Conservation (phyloP, 2,329 filamentous ascomycete genomes). For the Thielaviopsis cerberus region DNA sequence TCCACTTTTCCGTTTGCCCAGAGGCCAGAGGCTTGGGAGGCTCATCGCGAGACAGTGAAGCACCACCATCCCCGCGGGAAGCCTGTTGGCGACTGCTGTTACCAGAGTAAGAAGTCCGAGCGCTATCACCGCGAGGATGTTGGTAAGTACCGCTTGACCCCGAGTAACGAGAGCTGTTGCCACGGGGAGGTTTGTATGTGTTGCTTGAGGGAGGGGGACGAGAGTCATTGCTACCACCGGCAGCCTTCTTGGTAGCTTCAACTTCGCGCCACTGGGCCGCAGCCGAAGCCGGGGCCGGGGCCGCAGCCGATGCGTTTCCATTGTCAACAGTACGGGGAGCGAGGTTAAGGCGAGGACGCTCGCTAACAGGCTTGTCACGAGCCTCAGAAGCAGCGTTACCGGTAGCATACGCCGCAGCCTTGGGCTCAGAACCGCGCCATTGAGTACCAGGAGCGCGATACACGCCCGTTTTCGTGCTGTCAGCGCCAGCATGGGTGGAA, state of each 20-base stretch:
- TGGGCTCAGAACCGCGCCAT: background rate
- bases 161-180: background rate
- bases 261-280: slow-evolving; percentile 26
- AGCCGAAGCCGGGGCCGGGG: background rate
- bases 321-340: background rate
- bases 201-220: slow-evolving; percentile 17
- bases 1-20: slow-evolving; percentile 39
- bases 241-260: slow-evolving; percentile 18
- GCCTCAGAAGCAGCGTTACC: background rate
- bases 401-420: background rate
- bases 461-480: background rate
- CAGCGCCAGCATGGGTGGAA: slow-evolving; percentile 8
- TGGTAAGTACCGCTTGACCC: background rate
- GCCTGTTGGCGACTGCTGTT: no score
- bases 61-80: slow-evolving; percentile 80
- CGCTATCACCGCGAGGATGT: background rate
- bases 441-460: background rate
- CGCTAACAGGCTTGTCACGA: background rate
- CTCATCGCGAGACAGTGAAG: slow-evolving; percentile 64
- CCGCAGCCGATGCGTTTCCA: background rate
- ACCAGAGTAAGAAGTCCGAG: no score
- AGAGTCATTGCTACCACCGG: slow-evolving; percentile 19
- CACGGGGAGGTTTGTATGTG: slow-evolving; percentile 7
- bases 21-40: slow-evolving; percentile 31
- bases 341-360: background rate